Percentiles rank a stretch among this genome's conserved stretches.
Conservation (phyloP, 352 stramenopile species). For the Phytophthora colocasiae region DNA sequence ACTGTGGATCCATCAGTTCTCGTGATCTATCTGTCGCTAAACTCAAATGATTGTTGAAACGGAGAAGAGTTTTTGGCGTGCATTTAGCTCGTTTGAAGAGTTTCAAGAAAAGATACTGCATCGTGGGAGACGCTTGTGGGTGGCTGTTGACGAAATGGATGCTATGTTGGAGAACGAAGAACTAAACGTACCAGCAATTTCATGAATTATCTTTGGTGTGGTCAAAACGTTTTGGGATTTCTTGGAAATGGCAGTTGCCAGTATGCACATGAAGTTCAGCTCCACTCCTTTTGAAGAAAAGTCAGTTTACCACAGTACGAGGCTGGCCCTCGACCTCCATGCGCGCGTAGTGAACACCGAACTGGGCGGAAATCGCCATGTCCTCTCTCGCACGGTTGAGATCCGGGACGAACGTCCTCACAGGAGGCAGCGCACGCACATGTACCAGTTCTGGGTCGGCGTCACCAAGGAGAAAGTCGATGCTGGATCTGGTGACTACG, state of each 20-base stretch:
- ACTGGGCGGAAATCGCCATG: background rate
- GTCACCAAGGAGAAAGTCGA: slow-evolving; percentile 1
- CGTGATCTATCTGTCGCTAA: background rate
- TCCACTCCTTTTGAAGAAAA: background rate
- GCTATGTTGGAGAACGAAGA: background rate
- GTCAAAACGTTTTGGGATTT: slow-evolving; percentile 28
- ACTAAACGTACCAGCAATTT: slow-evolving; percentile 16
- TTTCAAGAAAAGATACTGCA: background rate
- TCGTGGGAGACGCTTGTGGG: background rate
- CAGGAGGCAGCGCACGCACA: background rate
- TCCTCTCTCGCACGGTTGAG: background rate
- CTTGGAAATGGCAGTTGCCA: slow-evolving; percentile 35
- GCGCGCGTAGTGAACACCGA: slow-evolving; percentile 6
- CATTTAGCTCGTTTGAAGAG: background rate
- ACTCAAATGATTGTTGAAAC: too few relatives aligned
- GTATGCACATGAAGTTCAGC: slow-evolving; percentile 8
- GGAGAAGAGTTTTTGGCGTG: slow-evolving; percentile 3
- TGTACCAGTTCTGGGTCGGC: background rate
- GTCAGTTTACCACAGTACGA: slow-evolving; percentile 11
- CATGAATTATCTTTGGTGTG: background rate
- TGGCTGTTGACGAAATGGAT: background rate
- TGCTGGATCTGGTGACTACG: background rate
- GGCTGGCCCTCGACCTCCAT: slow-evolving; percentile 19
- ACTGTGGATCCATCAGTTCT: slow-evolving; percentile 1
- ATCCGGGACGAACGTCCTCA: background rate